Conservation (phyloP, 495 filamentous ascomycete species). For the Talaromyces liani region DNA sequence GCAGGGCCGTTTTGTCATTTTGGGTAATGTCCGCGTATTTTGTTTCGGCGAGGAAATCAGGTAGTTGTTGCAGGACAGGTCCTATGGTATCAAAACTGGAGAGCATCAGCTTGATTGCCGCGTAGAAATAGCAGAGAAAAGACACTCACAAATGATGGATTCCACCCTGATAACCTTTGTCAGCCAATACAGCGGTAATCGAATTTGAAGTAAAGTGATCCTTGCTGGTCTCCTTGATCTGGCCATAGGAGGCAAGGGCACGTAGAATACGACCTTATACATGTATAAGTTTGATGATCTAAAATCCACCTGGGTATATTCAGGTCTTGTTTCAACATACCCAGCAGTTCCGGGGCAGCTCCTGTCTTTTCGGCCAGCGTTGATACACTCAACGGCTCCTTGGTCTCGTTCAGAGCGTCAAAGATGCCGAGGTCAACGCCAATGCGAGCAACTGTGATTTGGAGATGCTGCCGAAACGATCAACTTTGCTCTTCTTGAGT, state of each 20-base stretch:
- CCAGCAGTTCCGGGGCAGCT: conserved; percentile 23
- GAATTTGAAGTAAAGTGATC: conserved; percentile 27
- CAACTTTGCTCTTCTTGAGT: no score
- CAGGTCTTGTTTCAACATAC: conserved; percentile 10
- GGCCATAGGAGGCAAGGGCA: conserved; percentile 28
- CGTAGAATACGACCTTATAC: conserved; percentile 34
- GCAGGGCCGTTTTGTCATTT: conserved; percentile 26
- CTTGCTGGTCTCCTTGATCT: conserved; percentile 25
- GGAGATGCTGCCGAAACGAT: background rate
- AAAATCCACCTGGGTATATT: background rate
- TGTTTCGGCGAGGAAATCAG: conserved; percentile 30
- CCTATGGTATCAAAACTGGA: conserved; percentile 27
- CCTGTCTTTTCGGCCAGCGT: conserved; percentile 22
- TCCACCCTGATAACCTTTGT: conserved; percentile 9
- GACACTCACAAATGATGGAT: conserved; percentile 14
- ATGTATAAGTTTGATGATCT: no score
- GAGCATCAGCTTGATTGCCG: background rate
- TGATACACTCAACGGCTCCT: conserved; percentile 16
- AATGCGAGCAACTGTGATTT: conserved; percentile 18
- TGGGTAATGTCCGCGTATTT: conserved; percentile 32
- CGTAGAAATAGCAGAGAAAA: no score
- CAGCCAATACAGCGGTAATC: conserved; percentile 14
- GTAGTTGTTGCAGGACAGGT: conserved; percentile 21
- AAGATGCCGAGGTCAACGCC: conserved; percentile 31
- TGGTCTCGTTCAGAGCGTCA: conserved; percentile 16